Evolutionary conservation across 129 eudicot genomes (phyloP).

Genomic region (Artemisia tridentata): DNA sequence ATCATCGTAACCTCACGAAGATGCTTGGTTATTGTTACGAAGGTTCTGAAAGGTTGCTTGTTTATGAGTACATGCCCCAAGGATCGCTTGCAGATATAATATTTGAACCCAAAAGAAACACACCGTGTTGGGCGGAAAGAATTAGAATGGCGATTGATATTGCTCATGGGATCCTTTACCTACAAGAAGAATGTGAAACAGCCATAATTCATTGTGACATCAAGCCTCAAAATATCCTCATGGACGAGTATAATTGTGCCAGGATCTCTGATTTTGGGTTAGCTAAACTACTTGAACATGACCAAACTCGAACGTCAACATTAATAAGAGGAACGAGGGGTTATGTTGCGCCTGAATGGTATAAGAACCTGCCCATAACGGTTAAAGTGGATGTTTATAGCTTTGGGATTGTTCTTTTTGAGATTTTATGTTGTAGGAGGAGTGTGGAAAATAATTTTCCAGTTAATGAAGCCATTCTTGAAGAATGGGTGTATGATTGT

Average conservation of each 20-base stretch:
- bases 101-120: conserved; percentile 14
- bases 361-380: too few relatives aligned
- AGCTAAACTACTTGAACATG: conserved; percentile 29
- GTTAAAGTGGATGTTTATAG: too few relatives aligned
- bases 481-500: too few relatives aligned
- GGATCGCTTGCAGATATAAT: conserved; percentile 47
- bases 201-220: too few relatives aligned
- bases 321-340: not conserved
- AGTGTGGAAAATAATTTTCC: too few relatives aligned
- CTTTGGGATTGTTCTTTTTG: too few relatives aligned
- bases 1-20: conserved; percentile 42
- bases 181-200: too few relatives aligned
- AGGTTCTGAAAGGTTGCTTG: conserved; percentile 34
- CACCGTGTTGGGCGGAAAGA: conserved; percentile 24
- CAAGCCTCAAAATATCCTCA: too few relatives aligned
- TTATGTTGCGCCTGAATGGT: too few relatives aligned
- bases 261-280: conserved; percentile 34
- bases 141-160: conserved; percentile 23
- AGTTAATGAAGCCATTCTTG: too few relatives aligned
- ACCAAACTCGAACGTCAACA: conserved; percentile 26
- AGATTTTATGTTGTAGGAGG: too few relatives aligned
- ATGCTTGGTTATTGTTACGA: conserved; percentile 43
- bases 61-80: conserved; percentile 44
- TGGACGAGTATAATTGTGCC: conserved; percentile 28
- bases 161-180: conserved; percentile 30